Evolutionary conservation across 2,329 filamentous ascomycete species (phyloP).

Genomic region (Reticulascus tulasneorum): DNA sequence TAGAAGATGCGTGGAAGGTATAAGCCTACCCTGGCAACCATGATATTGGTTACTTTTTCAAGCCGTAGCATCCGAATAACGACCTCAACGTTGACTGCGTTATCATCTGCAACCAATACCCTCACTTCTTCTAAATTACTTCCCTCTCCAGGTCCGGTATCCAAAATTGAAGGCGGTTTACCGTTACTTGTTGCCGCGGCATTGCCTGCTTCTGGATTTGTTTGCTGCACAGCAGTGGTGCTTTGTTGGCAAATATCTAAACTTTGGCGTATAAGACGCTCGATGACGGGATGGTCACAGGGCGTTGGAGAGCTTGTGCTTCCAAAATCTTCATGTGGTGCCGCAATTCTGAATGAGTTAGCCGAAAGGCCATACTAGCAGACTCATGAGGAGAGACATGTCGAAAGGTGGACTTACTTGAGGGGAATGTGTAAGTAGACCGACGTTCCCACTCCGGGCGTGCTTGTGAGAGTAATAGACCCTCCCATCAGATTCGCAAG

Average conservation of each 20-base stretch:
- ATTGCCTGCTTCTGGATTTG: slow-evolving; percentile 19
- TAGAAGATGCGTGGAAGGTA: too few species aligned
- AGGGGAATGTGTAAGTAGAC: slow-evolving; percentile 83
- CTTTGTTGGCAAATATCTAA: slow-evolving; percentile 38
- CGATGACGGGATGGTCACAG: slow-evolving; percentile 50
- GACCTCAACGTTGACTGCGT: slow-evolving; percentile 54
- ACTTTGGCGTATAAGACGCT: slow-evolving; percentile 44
- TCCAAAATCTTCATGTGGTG: too few species aligned
- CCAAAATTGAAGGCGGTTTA: slow-evolving; percentile 72
- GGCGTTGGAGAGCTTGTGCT: slow-evolving; percentile 45
- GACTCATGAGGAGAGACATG: too few species aligned
- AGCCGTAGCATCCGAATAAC: slow-evolving; percentile 65
- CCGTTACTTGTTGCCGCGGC: slow-evolving; percentile 50
- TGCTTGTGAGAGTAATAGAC: slow-evolving; percentile 66
- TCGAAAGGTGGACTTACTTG: slow-evolving; percentile 68
- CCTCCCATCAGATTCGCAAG: slow-evolving; percentile 83
- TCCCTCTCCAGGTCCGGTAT: slow-evolving; percentile 66
- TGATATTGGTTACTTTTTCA: slow-evolving; percentile 80
- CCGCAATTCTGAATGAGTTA: too few species aligned
- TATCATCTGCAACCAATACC: slow-evolving; percentile 78
- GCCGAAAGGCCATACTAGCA: slow-evolving; percentile 43
- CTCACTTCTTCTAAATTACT: slow-evolving; percentile 61
- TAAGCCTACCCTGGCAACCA: too few species aligned
- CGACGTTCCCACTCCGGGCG: slow-evolving; percentile 68
- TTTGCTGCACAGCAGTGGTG: slow-evolving; percentile 15